These are phyloP conservation scores for Nemania diffusa DNA, from an alignment of 2,329 filamentous ascomycete species.

Conservation along the genomic window DNA sequence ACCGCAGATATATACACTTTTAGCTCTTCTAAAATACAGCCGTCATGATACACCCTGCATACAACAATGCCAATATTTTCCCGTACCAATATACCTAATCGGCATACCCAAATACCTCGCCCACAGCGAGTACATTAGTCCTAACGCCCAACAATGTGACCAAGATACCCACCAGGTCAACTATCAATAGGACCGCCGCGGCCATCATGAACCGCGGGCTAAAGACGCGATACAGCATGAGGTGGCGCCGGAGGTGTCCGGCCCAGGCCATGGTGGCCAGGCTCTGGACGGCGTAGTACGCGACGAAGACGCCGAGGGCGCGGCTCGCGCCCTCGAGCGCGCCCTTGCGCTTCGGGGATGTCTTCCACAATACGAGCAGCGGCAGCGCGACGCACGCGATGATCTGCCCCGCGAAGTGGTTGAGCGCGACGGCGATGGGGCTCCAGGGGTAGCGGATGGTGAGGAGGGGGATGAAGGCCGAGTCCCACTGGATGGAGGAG, in stretches of 20 bases:
- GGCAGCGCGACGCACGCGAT: conserved; percentile 83
- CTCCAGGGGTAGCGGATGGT: conserved; percentile 90
- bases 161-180: conserved; percentile 78
- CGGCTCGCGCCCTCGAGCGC: conserved; percentile 77
- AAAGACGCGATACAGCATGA: conserved; percentile 98
- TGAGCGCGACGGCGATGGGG: conserved; percentile 81
- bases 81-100: conserved; percentile 49
- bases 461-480: conserved; percentile 88
- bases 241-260: conserved; percentile 84
- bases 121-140: conserved; percentile 80
- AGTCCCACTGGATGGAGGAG: conserved; percentile 93
- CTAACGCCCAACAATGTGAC: conserved; percentile 79
- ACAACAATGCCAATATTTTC: background rate
- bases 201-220: conserved; percentile 90
- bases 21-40: background rate
- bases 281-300: conserved; percentile 85
- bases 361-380: conserved; percentile 88
- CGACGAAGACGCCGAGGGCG: conserved; percentile 77
- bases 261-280: conserved; percentile 92
- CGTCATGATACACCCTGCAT: background rate
- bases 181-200: conserved; percentile 74
- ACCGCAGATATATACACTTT: background rate
- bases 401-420: conserved; percentile 91
- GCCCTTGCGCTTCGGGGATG: conserved; percentile 76
- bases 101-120: conserved; percentile 88